These are phyloP conservation scores for Prunus mume DNA, from an alignment of 306 rosid genomes.

Conservation along the genomic window DNA sequence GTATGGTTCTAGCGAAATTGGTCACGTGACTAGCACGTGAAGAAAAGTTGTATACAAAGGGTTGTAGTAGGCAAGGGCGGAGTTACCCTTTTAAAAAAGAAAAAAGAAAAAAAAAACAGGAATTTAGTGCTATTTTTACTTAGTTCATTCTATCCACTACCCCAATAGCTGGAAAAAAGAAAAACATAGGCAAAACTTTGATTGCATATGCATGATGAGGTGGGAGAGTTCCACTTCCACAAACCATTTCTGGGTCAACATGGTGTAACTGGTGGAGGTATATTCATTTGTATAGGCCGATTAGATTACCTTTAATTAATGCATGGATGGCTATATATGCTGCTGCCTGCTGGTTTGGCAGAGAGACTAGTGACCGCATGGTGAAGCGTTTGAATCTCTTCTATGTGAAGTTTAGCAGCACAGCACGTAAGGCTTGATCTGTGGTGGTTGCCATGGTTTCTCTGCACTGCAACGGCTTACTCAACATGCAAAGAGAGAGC, in stretches of 20 bases:
- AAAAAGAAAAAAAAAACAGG: too few species aligned
- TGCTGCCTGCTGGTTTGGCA: neutral
- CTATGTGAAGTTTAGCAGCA: neutral
- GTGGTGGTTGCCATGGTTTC: neutral
- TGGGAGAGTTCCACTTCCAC: neutral
- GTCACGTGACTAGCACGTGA: too few species aligned
- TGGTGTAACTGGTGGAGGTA: neutral
- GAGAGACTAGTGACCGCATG: conserved; percentile 13
- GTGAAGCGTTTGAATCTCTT: conserved; percentile 14
- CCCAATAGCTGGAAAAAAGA: too few species aligned
- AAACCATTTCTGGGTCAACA: neutral
- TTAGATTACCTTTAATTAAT: neutral
- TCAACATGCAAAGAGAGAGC: neutral
- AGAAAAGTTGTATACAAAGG: too few species aligned
- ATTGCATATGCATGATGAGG: too few species aligned
- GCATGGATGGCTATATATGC: neutral
- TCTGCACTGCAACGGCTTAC: neutral
- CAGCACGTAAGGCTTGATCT: neutral
- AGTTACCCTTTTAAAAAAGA: too few species aligned
- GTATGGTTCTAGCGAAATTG: too few species aligned
- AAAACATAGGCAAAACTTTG: too few species aligned
- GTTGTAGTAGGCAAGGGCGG: too few species aligned
- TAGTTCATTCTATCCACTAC: too few species aligned
- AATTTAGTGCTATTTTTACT: too few species aligned
- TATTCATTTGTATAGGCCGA: neutral